Conservation (phyloP, 257 asterid genomes). For the Solanum microdontum region DNA sequence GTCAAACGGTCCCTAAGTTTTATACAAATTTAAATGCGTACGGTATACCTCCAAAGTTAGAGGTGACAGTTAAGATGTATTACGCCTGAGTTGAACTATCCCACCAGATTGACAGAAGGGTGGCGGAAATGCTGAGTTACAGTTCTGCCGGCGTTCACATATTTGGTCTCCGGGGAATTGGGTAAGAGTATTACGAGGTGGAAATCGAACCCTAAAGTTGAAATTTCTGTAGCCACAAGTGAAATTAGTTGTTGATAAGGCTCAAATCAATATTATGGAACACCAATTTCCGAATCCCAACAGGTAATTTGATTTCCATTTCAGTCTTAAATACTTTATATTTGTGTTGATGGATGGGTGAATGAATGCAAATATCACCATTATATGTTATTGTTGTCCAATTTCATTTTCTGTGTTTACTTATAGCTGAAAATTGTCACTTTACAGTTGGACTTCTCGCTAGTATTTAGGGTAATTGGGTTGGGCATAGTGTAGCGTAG, state of each 20-base stretch:
- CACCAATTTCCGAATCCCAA: background rate
- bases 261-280: background rate
- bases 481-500: background rate
- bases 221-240: background rate
- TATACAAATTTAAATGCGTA: too few species aligned
- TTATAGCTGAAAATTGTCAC: background rate
- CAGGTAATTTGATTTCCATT: background rate
- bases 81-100: background rate
- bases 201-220: background rate
- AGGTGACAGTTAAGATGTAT: too few species aligned
- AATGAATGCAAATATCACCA: background rate
- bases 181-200: background rate
- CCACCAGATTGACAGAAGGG: background rate
- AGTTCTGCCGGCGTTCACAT: background rate
- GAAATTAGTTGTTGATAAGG: background rate
- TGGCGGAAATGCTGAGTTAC: background rate
- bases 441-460: background rate
- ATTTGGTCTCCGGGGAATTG: background rate
- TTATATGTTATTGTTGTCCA: background rate
- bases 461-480: background rate
- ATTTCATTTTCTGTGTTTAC: background rate
- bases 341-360: background rate
- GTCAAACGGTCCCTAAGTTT: too few species aligned
- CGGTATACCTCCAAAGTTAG: too few species aligned
- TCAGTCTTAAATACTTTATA: background rate